Percentiles rank a stretch among this genome's conserved stretches.
phyloP scores from a whole-genome alignment of 1,284 basidiomycete species.

The Sanguinoderma infundibulare region DNA sequence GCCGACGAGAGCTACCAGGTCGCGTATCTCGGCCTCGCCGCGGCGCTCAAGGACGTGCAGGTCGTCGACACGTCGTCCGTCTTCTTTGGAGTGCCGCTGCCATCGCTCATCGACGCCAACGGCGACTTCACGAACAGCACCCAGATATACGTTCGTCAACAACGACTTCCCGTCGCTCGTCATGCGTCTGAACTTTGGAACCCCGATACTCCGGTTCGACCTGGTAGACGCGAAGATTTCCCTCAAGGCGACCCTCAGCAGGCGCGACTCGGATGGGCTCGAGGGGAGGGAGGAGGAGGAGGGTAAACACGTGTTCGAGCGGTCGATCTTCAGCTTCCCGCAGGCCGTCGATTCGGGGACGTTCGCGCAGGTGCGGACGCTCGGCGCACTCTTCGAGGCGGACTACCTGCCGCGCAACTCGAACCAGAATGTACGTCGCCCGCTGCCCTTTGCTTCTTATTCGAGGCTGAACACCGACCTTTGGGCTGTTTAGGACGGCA shows the following conservation, averaged over 20 bases:
- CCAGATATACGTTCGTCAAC: slow-evolving; percentile 55
- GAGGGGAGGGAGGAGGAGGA: too few relatives aligned
- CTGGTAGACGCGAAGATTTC: slow-evolving; percentile 41
- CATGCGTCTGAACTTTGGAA: slow-evolving; percentile 57
- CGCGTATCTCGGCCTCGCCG: slow-evolving; percentile 54
- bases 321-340: slow-evolving; percentile 29
- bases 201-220: slow-evolving; percentile 51
- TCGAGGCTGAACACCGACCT: neutral
- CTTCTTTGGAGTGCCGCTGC: slow-evolving; percentile 49
- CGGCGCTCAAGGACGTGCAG: slow-evolving; percentile 49
- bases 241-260: slow-evolving; percentile 34
- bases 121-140: slow-evolving; percentile 44
- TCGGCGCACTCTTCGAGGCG: slow-evolving; percentile 44
- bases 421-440: slow-evolving; percentile 37
- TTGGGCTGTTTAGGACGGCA: slow-evolving; percentile 32
- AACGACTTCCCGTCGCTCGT: slow-evolving; percentile 49
- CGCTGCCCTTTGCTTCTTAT: slow-evolving; percentile 3
- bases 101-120: slow-evolving; percentile 44
- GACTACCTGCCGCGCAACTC: slow-evolving; percentile 44
- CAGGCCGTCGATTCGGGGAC: slow-evolving; percentile 19
- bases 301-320: slow-evolving; percentile 16
- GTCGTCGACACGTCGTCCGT: slow-evolving; percentile 54
- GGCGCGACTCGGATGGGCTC: too few relatives aligned
- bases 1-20: slow-evolving; percentile 49
- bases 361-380: slow-evolving; percentile 42